Percentiles rank a stretch among this genome's conserved stretches.
These are phyloP conservation scores for Clarkia xantiana DNA, from an alignment of 345 rosid species.

Conservation along the genomic window DNA sequence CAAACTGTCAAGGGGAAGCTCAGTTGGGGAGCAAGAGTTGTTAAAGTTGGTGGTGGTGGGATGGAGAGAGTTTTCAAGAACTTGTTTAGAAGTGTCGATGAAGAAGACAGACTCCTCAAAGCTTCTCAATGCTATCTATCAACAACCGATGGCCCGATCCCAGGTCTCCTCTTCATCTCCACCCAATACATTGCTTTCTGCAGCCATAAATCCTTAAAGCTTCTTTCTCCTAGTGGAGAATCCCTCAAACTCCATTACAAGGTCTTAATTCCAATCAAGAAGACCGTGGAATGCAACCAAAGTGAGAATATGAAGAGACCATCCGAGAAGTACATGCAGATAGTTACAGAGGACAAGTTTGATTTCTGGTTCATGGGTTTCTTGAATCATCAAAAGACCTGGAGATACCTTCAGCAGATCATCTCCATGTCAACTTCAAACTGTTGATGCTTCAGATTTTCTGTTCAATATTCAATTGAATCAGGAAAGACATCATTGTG, in stretches of 20 bases:
- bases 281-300: conserved; percentile 22
- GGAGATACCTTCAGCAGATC: conserved; percentile 15
- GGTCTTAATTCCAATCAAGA: no score
- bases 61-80: conserved; percentile 27
- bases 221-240: not conserved
- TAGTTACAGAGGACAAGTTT: conserved; percentile 8
- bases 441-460: no score
- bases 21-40: conserved; percentile 27
- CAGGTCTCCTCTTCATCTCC: conserved; percentile 37
- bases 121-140: conserved; percentile 36
- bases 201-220: conserved; percentile 34
- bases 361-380: no score
- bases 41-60: conserved; percentile 38
- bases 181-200: conserved; percentile 26
- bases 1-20: conserved; percentile 37
- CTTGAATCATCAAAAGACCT: conserved; percentile 12
- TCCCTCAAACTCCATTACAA: no score
- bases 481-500: no score
- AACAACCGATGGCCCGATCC: conserved; percentile 35
- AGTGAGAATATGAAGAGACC: conserved; percentile 49
- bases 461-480: no score
- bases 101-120: conserved; percentile 29
- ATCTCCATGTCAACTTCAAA: no score
- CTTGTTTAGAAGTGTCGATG: conserved; percentile 16
- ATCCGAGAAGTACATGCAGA: conserved; percentile 53